phyloP scores from a whole-genome alignment of 345 rosid species.

The Boechera stricta region DNA sequence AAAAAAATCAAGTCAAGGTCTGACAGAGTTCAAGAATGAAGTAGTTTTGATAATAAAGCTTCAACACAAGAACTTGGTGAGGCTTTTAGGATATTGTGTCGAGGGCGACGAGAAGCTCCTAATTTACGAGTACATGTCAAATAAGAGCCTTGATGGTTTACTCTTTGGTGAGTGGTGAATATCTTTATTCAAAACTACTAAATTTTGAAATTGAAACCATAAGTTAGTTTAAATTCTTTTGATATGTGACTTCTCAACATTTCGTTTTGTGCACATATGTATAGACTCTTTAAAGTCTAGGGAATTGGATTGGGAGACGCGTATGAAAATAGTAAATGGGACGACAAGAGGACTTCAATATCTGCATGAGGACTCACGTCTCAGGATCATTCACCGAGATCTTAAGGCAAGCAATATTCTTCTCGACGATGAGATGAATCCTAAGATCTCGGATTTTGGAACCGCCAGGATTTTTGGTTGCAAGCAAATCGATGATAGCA shows the following conservation, averaged over 20 bases:
- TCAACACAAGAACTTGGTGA: slow-evolving; percentile 21
- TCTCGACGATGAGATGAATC: slow-evolving; percentile 4
- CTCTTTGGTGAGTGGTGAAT: slow-evolving; percentile 17
- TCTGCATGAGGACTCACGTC: slow-evolving; percentile 17
- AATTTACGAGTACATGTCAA: not conserved
- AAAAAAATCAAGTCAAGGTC: too few relatives aligned
- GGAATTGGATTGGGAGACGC: slow-evolving; percentile 14
- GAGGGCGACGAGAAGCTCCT: not conserved
- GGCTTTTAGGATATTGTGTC: slow-evolving; percentile 6
- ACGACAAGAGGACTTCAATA: slow-evolving; percentile 24
- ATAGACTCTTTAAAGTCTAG: not conserved
- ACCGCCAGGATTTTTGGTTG: not conserved
- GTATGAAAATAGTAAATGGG: not conserved
- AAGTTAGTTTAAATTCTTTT: not conserved
- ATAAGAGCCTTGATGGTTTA: slow-evolving; percentile 5
- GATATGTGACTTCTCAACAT: not conserved
- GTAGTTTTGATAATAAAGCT: slow-evolving; percentile 4
- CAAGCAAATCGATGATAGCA: not conserved
- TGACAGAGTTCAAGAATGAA: not conserved
- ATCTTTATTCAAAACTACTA: not conserved
- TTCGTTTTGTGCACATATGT: not conserved
- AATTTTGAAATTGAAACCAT: not conserved
- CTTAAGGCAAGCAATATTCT: slow-evolving; percentile 8
- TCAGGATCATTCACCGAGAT: slow-evolving; percentile 15
- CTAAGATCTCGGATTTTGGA: slow-evolving; percentile 5